Percentiles rank a stretch among this genome's conserved stretches.
Evolutionary conservation across 2,329 filamentous ascomycete genomes (phyloP).

Genomic region (Alternaria triticimaculans): DNA sequence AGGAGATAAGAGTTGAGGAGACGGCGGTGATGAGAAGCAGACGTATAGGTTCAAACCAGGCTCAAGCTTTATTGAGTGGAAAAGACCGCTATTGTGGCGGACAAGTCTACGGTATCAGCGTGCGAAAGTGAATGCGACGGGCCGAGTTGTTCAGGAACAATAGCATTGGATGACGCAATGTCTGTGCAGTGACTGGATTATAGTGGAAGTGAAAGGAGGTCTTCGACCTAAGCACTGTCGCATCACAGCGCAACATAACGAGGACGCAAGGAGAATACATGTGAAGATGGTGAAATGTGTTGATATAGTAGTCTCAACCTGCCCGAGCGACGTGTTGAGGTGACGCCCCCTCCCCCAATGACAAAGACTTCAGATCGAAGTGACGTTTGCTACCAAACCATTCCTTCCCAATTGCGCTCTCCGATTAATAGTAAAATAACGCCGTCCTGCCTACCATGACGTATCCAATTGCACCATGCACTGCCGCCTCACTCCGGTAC

Average conservation of each 20-base stretch:
- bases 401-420: background rate
- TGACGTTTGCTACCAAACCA: background rate
- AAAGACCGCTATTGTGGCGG: background rate
- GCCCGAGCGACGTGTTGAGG: background rate
- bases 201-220: background rate
- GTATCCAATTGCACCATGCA: background rate
- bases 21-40: background rate
- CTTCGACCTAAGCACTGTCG: background rate
- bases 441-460: background rate
- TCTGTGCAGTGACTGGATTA: background rate
- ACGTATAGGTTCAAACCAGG: background rate
- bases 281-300: background rate
- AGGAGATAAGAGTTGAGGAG: background rate
- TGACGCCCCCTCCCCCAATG: background rate
- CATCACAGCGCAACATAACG: background rate
- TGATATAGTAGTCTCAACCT: background rate
- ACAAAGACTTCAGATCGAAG: background rate
- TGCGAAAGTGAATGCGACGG: background rate
- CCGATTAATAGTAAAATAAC: background rate
- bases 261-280: background rate
- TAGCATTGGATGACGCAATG: background rate
- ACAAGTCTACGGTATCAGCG: fast-evolving
- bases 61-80: background rate
- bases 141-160: background rate
- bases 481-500: background rate